A percentile compares a stretch with the other conserved stretches of the same genome.
These are phyloP conservation scores for Arctium minus DNA, from an alignment of 129 eudicot genomes.

Conservation along the genomic window DNA sequence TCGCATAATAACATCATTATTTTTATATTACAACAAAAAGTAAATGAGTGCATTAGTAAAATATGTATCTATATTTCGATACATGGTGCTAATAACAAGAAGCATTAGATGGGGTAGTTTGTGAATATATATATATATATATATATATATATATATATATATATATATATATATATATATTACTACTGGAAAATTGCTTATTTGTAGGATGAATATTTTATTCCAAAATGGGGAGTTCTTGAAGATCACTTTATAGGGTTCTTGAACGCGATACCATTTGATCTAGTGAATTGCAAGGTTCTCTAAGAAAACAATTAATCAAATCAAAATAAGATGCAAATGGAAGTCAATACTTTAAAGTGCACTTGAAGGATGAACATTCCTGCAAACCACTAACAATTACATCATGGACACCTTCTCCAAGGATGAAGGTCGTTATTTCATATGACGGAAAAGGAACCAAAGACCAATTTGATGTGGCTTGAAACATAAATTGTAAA, in stretches of 20 bases:
- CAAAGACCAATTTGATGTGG: too few species aligned
- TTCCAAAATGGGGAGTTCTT: slow-evolving; percentile 64
- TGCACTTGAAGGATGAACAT: not conserved
- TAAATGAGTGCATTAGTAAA: not conserved
- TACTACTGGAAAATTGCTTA: too few species aligned
- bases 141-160: too few species aligned
- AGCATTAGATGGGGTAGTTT: too few species aligned
- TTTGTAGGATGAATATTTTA: slow-evolving; percentile 51
- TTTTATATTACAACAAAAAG: not conserved
- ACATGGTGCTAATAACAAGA: too few species aligned
- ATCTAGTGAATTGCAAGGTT: slow-evolving; percentile 63
- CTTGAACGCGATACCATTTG: slow-evolving; percentile 61
- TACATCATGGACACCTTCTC: slow-evolving; percentile 39
- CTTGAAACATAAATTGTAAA: too few species aligned
- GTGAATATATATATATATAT: too few species aligned
- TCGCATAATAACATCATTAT: slow-evolving; percentile 63
- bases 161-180: too few species aligned
- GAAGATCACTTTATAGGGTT: slow-evolving; percentile 46
- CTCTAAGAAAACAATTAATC: slow-evolving; percentile 25
- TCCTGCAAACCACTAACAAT: slow-evolving; percentile 49
- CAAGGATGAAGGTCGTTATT: too few species aligned
- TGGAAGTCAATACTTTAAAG: not conserved
- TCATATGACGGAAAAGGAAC: too few species aligned
- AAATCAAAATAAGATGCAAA: not conserved
- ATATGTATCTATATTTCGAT: not conserved